These are phyloP conservation scores for Jimgerdemannia flammicorona DNA, from an alignment of 192 early-diverging fungal species.

Conservation along the genomic window DNA sequence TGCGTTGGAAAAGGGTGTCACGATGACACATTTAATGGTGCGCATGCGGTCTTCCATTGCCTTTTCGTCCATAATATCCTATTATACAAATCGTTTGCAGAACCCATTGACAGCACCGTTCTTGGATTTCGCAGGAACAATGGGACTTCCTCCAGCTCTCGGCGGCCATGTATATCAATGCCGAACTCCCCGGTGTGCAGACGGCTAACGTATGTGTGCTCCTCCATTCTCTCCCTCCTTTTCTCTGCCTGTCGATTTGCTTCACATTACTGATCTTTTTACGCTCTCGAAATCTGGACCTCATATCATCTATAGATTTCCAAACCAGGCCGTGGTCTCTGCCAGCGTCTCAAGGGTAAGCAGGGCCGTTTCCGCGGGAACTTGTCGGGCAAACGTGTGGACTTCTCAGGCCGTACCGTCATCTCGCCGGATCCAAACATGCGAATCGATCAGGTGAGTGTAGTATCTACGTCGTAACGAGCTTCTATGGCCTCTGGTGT, in stretches of 20 bases:
- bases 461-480: too few species aligned
- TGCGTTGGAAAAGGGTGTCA: constrained; percentile 56
- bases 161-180: constrained; percentile 96
- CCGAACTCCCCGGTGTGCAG: constrained; percentile 89
- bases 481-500: too few species aligned
- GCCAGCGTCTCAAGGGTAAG: constrained; percentile 98
- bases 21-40: constrained; percentile 66
- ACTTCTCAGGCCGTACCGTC: constrained; percentile 98
- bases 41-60: background rate
- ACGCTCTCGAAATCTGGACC: too few species aligned
- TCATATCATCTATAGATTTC: constrained; percentile 19
- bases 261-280: background rate
- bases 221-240: too few species aligned
- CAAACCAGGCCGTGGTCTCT: constrained; percentile 81
- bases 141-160: constrained; percentile 95
- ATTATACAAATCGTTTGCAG: background rate
- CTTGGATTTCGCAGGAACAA: constrained; percentile 61
- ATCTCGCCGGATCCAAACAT: constrained; percentile 99
- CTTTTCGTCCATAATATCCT: too few species aligned
- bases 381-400: constrained; percentile 97
- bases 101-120: too few species aligned
- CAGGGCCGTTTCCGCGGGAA: constrained; percentile 99
- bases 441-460: constrained; percentile 84
- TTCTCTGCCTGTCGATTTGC: too few species aligned
- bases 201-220: constrained; percentile 27